Percentiles rank a stretch among this genome's conserved stretches.
Evolutionary conservation across 441 rosid species (phyloP).

Genomic region (Eutrema salsugineum): DNA sequence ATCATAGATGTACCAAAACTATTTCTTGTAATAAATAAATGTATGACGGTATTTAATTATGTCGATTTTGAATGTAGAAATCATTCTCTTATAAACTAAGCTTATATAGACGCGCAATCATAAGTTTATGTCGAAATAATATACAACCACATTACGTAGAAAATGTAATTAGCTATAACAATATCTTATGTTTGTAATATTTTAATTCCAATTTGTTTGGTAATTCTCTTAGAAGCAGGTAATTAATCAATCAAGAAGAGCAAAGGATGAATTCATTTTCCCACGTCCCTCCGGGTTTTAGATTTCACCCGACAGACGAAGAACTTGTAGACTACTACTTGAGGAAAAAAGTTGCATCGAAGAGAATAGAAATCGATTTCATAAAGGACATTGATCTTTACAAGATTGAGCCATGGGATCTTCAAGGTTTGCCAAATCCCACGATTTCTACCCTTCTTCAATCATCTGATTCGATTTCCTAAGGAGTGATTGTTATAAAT

Average conservation of each 20-base stretch:
- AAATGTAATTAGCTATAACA: not conserved
- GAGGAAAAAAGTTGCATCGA: constrained; percentile 84
- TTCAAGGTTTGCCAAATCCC: constrained; percentile 59
- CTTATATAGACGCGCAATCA: not conserved
- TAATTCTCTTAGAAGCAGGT: not conserved
- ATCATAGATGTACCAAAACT: not conserved
- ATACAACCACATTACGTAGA: not conserved
- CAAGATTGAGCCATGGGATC: constrained; percentile 99
- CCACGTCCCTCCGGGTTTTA: constrained; percentile 97
- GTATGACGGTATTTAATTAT: not conserved
- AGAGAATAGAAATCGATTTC: constrained; percentile 90
- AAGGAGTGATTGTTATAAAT: not conserved
- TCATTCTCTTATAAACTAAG: not conserved
- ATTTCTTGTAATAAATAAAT: not conserved
- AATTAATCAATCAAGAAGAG: constrained; percentile 13
- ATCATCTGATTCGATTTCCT: not conserved
- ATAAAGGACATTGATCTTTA: constrained; percentile 98
- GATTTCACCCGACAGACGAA: constrained; percentile 99
- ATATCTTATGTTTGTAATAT: not conserved
- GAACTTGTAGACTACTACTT: constrained; percentile 98
- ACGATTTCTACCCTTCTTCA: not conserved
- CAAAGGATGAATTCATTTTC: constrained; percentile 72
- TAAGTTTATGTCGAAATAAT: not conserved
- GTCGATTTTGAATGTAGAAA: not conserved
- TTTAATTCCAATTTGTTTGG: not conserved